Conservation (phyloP, 352 stramenopile species). For the Globisporangium spiculum region DNA sequence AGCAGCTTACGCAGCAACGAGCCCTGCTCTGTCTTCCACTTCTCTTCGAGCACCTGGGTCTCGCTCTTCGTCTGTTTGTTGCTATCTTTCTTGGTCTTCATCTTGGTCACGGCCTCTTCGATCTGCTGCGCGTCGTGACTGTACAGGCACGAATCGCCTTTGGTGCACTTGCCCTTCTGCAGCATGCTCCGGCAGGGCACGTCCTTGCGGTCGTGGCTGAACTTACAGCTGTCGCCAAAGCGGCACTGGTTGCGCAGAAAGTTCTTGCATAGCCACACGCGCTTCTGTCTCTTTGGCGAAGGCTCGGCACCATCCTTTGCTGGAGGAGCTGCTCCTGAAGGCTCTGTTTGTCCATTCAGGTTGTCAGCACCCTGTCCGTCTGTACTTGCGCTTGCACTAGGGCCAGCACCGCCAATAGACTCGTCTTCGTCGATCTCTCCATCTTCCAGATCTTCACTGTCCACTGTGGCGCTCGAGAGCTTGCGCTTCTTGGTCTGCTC, state of each 20-base stretch:
- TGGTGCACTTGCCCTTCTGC: slow-evolving; percentile 49
- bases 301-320: slow-evolving; percentile 20
- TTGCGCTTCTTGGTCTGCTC: slow-evolving; percentile 41
- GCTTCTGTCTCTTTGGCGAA: slow-evolving; percentile 39
- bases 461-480: slow-evolving; percentile 29
- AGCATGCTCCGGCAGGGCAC: slow-evolving; percentile 63
- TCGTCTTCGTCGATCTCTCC: slow-evolving; percentile 47
- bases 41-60: slow-evolving; percentile 33
- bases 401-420: background rate
- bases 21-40: slow-evolving; percentile 61
- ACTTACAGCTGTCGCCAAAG: slow-evolving; percentile 59
- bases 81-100: slow-evolving; percentile 27
- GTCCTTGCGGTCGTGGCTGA: slow-evolving; percentile 61
- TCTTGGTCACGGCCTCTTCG: slow-evolving; percentile 28
- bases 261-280: slow-evolving; percentile 58
- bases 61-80: background rate
- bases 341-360: slow-evolving; percentile 21
- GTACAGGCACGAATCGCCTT: slow-evolving; percentile 58
- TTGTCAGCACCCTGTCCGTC: slow-evolving; percentile 18
- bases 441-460: slow-evolving; percentile 47
- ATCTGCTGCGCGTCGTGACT: slow-evolving; percentile 47
- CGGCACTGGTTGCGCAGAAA: slow-evolving; percentile 63
- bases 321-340: background rate
- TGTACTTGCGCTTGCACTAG: background rate
- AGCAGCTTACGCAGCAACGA: slow-evolving; percentile 77